Evolutionary conservation across 768 basidiomycete genomes (phyloP), one percentile per base, ranked within the genome.

Genomic region (Lentinula raphanica): DNA sequence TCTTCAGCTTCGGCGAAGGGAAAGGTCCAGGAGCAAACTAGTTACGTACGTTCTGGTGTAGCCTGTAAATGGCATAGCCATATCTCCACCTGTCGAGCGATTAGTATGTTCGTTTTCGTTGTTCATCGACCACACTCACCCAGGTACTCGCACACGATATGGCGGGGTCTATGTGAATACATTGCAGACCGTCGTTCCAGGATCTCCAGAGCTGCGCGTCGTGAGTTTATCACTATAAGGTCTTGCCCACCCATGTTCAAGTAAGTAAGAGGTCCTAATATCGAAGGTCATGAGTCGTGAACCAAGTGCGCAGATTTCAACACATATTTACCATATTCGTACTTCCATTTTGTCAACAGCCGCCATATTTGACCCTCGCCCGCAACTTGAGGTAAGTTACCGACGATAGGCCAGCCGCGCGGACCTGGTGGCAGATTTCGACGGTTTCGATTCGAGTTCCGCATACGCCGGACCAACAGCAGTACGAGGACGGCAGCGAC

Each of bases 291-390:
- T 2, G 9, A 12, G n/a, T 32, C 5, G 21, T 25, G 9, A 25
- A 11, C 7, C 38, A 23, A 12, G 9, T 7, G 1, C n/a, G 38
- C 9, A 2, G 13, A 36, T 6, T 11, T 7, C 8, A 9, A 35
- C 12, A 53, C 51, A 39, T 53, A n/a, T n/a, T n/a, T n/a, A 53
- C 51, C 51, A 38, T 53, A 53, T 27, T 53, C 51, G n/a, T 53
- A 23, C 17, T 53, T 53, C 51, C 51, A 53, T 25, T 53, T 35
- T 3, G 29, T 32, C 15, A 53, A 53, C 8, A 36, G 32, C 19
- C 32, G 19, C 51, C 51, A 53, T 29, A 49, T 32, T 49, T 32
- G 48, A 25, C 28, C 29, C 27, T 53, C 51, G 13, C 32, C 32
- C 17, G 51, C 17, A 5, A 53, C 51, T 27, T 53, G 51, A 38